phyloP scores from a whole-genome alignment of 164 flowering plant genomes.

The Aristolochia californica region DNA sequence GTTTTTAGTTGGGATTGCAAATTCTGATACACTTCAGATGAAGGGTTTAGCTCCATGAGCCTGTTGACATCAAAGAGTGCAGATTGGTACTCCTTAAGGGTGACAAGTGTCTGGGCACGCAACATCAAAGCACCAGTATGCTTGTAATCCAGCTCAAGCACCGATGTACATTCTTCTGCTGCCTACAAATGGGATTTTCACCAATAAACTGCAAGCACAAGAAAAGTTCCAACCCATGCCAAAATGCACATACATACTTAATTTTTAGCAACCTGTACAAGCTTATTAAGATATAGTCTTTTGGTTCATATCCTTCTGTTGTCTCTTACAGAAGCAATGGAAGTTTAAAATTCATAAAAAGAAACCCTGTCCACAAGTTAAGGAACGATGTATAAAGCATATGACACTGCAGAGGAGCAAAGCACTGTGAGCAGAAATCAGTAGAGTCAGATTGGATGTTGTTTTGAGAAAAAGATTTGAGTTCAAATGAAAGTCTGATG shows the following conservation, averaged over 20 bases:
- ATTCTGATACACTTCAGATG: constrained; percentile 73
- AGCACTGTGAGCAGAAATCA: too few relatives aligned
- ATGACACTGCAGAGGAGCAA: too few relatives aligned
- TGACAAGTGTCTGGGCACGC: constrained; percentile 90
- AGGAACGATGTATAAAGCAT: too few relatives aligned
- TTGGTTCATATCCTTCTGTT: too few relatives aligned
- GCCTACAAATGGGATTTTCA: constrained; percentile 37
- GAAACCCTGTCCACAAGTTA: too few relatives aligned
- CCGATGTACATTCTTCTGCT: constrained; percentile 84
- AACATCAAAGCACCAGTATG: constrained; percentile 95
- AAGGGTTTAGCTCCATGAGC: constrained; percentile 75
- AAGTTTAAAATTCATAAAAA: too few relatives aligned
- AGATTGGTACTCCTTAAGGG: constrained; percentile 73
- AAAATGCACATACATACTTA: not conserved
- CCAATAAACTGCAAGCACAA: not conserved
- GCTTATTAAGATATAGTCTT: too few relatives aligned
- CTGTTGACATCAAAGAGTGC: constrained; percentile 92
- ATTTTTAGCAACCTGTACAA: not conserved
- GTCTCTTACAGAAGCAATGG: too few relatives aligned
- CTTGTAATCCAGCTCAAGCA: constrained; percentile 81
- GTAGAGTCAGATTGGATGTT: too few relatives aligned
- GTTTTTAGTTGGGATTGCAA: constrained; percentile 77
- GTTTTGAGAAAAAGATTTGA: too few relatives aligned
- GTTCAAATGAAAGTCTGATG: too few relatives aligned
- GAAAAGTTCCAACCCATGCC: constrained; percentile 2